phyloP scores from a whole-genome alignment of 2,329 filamentous ascomycete species.

The Chrysoporthe austroafricana region DNA sequence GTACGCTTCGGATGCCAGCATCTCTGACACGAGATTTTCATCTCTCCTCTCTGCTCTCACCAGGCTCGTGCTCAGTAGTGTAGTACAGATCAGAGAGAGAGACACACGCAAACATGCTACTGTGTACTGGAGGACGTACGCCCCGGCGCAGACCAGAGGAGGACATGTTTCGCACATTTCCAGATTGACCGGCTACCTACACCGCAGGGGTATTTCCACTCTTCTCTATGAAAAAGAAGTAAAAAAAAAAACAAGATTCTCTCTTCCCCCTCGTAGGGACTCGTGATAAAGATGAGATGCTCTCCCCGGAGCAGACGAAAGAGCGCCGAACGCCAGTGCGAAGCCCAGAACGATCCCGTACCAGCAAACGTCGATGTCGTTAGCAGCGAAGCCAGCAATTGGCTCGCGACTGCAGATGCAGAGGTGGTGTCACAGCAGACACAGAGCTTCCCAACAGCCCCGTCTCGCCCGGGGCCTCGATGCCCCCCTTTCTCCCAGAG shows the following conservation, averaged over 20 bases:
- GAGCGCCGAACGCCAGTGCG: neutral
- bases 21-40: no score
- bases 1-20: no score
- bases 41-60: no score
- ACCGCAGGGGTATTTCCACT: constrained; percentile 23
- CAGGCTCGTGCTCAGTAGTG: no score
- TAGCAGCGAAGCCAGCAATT: neutral
- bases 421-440: neutral
- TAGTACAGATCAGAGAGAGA: no score
- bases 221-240: neutral
- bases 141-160: neutral
- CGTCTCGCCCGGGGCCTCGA: neutral
- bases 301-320: constrained; percentile 5
- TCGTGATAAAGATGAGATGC: neutral
- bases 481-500: neutral
- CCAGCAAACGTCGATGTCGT: neutral
- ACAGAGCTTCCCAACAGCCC: neutral
- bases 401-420: neutral
- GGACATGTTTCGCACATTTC: neutral
- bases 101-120: no score
- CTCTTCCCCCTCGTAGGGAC: neutral
- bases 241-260: no score
- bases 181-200: constrained; percentile 7
- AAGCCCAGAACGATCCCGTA: neutral
- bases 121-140: no score